Evolutionary conservation across 192 early-diverging fungal genomes (phyloP).

Genomic region (Entomortierella lignicola): DNA sequence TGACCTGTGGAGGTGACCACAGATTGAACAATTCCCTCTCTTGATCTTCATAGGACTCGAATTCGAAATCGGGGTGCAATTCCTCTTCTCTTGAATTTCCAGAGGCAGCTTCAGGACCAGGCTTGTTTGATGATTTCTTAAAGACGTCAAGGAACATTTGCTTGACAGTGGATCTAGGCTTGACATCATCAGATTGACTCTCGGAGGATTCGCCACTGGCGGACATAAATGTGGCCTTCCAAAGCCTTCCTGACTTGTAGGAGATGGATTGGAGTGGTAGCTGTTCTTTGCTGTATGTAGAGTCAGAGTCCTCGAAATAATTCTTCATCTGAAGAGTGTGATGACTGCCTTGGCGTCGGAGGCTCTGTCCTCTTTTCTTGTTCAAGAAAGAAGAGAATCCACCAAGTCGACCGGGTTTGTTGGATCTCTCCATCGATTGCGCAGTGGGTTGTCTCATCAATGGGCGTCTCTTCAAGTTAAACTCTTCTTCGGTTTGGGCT

Average conservation of each 20-base stretch:
- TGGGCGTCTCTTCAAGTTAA: conserved; percentile 2
- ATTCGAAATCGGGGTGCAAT: neutral
- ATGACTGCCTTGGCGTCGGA: conserved; percentile 9
- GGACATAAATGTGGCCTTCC: neutral
- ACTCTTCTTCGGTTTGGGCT: neutral
- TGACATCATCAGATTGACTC: conserved; percentile 8
- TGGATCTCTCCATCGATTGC: conserved; percentile 6
- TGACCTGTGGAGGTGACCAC: neutral
- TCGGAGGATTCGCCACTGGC: neutral
- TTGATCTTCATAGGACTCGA: neutral
- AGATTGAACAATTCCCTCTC: neutral
- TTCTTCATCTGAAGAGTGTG: neutral
- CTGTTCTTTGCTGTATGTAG: neutral
- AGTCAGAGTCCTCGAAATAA: neutral
- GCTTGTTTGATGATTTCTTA: conserved; percentile 14
- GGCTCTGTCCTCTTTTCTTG: neutral
- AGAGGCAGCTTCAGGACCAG: neutral
- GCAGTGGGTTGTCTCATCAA: conserved; percentile 10
- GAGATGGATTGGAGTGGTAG: neutral
- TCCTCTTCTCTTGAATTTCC: neutral
- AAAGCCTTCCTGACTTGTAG: neutral
- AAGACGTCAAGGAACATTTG: conserved; percentile 37
- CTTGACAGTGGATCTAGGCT: conserved; percentile 25
- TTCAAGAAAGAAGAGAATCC: conserved; percentile 8
- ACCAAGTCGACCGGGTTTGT: conserved; percentile 12